These are phyloP conservation scores for Fraxinus angustifolia DNA, from an alignment of 305 asterid species.

Conservation along the genomic window DNA sequence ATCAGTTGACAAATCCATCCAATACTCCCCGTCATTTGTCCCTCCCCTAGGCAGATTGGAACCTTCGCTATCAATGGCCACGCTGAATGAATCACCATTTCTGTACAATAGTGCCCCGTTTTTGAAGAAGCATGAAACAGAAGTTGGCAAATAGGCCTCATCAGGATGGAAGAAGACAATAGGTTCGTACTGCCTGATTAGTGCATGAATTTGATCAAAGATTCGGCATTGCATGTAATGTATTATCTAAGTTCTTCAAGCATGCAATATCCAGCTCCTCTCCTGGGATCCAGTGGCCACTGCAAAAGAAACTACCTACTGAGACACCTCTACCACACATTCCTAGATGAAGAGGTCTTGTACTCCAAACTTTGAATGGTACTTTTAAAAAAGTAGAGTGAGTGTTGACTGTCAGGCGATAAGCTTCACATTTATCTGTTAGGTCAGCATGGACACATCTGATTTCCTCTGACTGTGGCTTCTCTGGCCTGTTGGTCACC, in stretches of 20 bases:
- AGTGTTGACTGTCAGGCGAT: conserved; percentile 33
- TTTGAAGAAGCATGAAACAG: conserved; percentile 73
- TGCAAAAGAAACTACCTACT: conserved; percentile 68
- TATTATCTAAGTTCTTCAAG: conserved; percentile 56
- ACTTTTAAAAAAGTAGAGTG: conserved; percentile 33
- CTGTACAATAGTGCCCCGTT: conserved; percentile 62
- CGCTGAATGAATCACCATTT: conserved; percentile 33
- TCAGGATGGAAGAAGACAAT: conserved; percentile 71
- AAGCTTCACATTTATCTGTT: conserved; percentile 58
- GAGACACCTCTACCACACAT: conserved; percentile 59
- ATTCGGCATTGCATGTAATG: conserved; percentile 68
- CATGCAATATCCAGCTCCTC: conserved; percentile 52
- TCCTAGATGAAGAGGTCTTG: conserved; percentile 62
- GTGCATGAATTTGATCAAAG: conserved; percentile 63
- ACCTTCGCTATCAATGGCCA: conserved; percentile 53
- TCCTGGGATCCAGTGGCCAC: conserved; percentile 29
- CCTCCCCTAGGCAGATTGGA: conserved; percentile 72
- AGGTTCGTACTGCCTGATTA: conserved; percentile 65
- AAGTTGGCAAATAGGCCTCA: conserved; percentile 75
- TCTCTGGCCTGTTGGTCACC: conserved; percentile 49
- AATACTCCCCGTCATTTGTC: conserved; percentile 57
- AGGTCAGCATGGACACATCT: conserved; percentile 71
- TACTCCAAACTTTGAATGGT: conserved; percentile 49
- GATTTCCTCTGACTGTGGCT: conserved; percentile 54
- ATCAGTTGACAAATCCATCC: conserved; percentile 75